Percentiles rank a stretch among this genome's conserved stretches.
Evolutionary conservation across 2,329 filamentous ascomycete species (phyloP).

Genomic region (Bipolaris bicolor): DNA sequence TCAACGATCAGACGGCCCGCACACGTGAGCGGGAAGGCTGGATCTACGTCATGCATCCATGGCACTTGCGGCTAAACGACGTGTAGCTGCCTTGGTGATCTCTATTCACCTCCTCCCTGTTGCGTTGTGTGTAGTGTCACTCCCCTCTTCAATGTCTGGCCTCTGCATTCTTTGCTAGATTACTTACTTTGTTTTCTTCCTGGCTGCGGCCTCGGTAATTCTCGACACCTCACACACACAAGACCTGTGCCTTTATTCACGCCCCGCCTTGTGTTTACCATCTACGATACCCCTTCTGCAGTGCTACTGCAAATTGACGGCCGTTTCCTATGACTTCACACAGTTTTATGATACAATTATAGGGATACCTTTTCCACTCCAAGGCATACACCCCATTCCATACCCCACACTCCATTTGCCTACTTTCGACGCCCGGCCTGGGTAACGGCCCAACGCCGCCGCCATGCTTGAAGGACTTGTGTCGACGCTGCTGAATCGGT

Average conservation of each 20-base stretch:
- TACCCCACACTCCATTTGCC: slow-evolving; percentile 18
- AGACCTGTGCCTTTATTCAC: slow-evolving; percentile 20
- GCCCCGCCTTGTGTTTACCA: slow-evolving; percentile 34
- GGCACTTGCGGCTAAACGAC: slow-evolving; percentile 25
- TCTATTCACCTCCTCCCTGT: slow-evolving; percentile 23
- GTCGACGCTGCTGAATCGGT: slow-evolving; percentile 96
- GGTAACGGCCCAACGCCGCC: slow-evolving; percentile 69
- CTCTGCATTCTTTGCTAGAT: slow-evolving; percentile 29
- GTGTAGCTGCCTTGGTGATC: slow-evolving; percentile 45
- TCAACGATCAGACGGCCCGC: slow-evolving; percentile 29
- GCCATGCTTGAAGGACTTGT: slow-evolving; percentile 96
- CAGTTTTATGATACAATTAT: slow-evolving; percentile 42
- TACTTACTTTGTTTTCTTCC: slow-evolving; percentile 25
- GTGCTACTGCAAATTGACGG: slow-evolving; percentile 23
- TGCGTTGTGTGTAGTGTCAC: slow-evolving; percentile 30
- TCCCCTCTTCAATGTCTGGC: slow-evolving; percentile 21
- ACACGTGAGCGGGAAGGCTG: slow-evolving; percentile 32
- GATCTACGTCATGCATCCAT: slow-evolving; percentile 48
- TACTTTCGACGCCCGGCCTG: slow-evolving; percentile 61
- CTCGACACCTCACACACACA: slow-evolving; percentile 26
- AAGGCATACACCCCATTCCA: slow-evolving; percentile 21
- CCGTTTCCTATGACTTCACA: slow-evolving; percentile 42
- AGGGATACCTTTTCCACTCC: slow-evolving; percentile 33
- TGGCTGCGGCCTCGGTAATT: slow-evolving; percentile 20
- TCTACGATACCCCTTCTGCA: slow-evolving; percentile 32